phyloP scores from a whole-genome alignment of 805 yeast genomes.

The Hanseniaspora vineae region DNA sequence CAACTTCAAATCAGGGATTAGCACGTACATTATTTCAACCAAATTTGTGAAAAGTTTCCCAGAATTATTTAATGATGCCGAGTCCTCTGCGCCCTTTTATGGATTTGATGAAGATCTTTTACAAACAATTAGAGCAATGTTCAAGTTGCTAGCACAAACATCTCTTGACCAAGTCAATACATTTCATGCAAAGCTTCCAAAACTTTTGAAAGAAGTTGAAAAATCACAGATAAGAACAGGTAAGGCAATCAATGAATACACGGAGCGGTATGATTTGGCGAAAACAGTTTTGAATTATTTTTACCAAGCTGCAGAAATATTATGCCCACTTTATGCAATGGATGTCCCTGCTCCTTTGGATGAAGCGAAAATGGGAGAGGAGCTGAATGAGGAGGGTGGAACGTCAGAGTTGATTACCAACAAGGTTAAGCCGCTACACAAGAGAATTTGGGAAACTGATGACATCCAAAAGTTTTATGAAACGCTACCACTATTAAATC shows the following conservation, averaged over 20 bases:
- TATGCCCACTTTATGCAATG: constrained; percentile 31
- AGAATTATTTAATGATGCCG: constrained; percentile 16
- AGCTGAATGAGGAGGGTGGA: constrained; percentile 16
- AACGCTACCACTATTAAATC: constrained; percentile 30
- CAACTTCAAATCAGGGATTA: constrained; percentile 25
- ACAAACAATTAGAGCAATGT: background rate
- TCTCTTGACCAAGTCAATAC: constrained; percentile 26
- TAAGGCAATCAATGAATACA: constrained; percentile 29
- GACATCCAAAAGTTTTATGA: constrained; percentile 56
- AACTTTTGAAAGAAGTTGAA: constrained; percentile 29
- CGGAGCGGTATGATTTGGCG: constrained; percentile 23
- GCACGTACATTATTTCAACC: constrained; percentile 27
- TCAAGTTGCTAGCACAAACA: constrained; percentile 25
- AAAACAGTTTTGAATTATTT: constrained; percentile 32
- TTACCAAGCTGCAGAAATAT: constrained; percentile 26
- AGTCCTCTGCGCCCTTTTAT: constrained; percentile 6
- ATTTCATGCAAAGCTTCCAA: constrained; percentile 25
- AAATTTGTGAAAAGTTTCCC: constrained; percentile 39
- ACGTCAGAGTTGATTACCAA: constrained; percentile 16
- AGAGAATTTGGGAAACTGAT: constrained; percentile 48
- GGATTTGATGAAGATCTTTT: constrained; percentile 15
- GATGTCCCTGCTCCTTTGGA: constrained; percentile 25
- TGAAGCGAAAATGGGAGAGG: constrained; percentile 14
- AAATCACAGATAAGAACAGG: constrained; percentile 59
- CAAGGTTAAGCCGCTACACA: constrained; percentile 9